Base-by-base conservation (phyloP, 768 basidiomycete genomes). In the Hericium alpestre region DNA sequence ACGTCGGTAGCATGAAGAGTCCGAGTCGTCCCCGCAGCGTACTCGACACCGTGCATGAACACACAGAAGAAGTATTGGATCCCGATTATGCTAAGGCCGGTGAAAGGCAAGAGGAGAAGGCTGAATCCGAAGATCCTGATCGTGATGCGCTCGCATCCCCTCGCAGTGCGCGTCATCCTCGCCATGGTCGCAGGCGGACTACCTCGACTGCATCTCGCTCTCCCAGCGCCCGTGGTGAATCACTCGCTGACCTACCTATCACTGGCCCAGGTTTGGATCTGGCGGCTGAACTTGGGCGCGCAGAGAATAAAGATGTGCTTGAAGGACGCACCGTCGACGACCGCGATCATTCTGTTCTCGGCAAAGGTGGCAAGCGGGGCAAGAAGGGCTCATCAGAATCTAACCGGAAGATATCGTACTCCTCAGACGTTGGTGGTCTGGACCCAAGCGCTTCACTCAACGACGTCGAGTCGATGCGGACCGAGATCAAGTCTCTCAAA, bases 231-330 rank as follows among this genome's bases (percentile, higher is more conserved):
- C 79, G 75, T 38, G 90, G 90, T 53, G 90, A 93, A 72, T 82
- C 87, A n/a, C 76, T 93, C 38, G 90, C 88, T 20, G 86, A 87
- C 68, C 74, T 93, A 54, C 90, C 90, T 18, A 87, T 92, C 65
- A 87, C 90, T 60, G 91, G 91, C 1, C 90, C 90, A 4, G 90
- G 90, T 18, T 80, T 93, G 53, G 90, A 93, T 66, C 81, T 93
- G 47, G 93, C 93, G 25, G 90, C 92, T 51, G 93, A 94, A 70
- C 81, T 95, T 57, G 93, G 90, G 37, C 82, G 92, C 46, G 93
- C 91, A 8, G 89, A 94, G 74, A 91, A 87, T 69, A 91, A 90
- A 71, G 90, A 90, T 64, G 82, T 85, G 13, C 70, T 87, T 49
- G 79, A 81, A 23, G 83, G 79, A 46, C 75, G 77, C 59, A 55